phyloP scores from a whole-genome alignment of 2,329 filamentous ascomycete species.

The Fusarium hainanense region DNA sequence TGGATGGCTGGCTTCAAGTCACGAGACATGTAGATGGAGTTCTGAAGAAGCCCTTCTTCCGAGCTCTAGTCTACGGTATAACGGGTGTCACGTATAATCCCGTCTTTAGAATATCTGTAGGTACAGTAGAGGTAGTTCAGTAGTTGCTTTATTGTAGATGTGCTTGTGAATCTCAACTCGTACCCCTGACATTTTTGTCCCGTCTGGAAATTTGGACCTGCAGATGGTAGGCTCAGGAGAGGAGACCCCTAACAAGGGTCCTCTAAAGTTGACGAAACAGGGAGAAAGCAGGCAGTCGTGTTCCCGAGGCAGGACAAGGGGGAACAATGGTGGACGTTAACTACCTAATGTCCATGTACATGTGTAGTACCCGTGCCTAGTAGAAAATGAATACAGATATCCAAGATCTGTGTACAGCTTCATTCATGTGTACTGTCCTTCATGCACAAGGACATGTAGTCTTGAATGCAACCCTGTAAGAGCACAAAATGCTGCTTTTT shows the following conservation, averaged over 20 bases:
- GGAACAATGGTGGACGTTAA: constrained; percentile 15
- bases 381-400: not conserved
- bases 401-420: not conserved
- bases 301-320: constrained; percentile 31
- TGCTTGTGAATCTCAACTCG: constrained; percentile 8
- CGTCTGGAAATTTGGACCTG: constrained; percentile 47
- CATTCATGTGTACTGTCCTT: not conserved
- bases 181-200: constrained; percentile 22
- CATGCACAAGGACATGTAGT: not conserved
- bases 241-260: constrained; percentile 44
- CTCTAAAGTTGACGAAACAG: constrained; percentile 34
- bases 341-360: not conserved
- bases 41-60: not conserved
- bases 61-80: not conserved
- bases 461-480: constrained; percentile 1
- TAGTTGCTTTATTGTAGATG: constrained; percentile 1
- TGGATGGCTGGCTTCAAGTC: not conserved
- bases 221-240: constrained; percentile 37
- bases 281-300: constrained; percentile 27
- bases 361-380: constrained; percentile 5
- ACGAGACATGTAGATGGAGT: not conserved
- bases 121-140: too few species aligned
- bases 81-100: not conserved
- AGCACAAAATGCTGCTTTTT: not conserved
- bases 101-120: not conserved